Evolutionary conservation across 2,329 filamentous ascomycete genomes (phyloP).

Genomic region (Hymenoscyphus albidus): DNA sequence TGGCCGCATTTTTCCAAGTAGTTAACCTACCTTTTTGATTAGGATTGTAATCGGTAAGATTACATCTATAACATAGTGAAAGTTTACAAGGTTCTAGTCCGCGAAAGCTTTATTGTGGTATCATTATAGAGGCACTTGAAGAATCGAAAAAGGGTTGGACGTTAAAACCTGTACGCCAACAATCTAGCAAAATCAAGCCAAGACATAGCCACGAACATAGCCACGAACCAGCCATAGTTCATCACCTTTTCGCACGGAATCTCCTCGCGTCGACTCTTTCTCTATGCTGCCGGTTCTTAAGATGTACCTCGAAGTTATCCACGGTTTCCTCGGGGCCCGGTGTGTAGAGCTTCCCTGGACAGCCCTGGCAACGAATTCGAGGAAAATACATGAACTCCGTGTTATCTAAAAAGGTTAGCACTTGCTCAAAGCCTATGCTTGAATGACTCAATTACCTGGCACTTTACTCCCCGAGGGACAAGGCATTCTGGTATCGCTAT

Average conservation of each 20-base stretch:
- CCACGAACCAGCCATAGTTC: too few relatives aligned
- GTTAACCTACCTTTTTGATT: too few relatives aligned
- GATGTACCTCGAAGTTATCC: constrained; percentile 87
- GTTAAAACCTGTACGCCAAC: too few relatives aligned
- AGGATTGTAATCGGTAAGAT: too few relatives aligned
- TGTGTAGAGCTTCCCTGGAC: constrained; percentile 89
- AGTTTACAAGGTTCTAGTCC: too few relatives aligned
- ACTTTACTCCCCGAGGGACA: background rate
- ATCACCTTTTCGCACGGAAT: background rate
- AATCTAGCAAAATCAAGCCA: too few relatives aligned
- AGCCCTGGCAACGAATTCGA: constrained; percentile 85
- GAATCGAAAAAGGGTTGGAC: too few relatives aligned
- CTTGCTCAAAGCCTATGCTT: constrained; percentile 57
- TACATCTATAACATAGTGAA: too few relatives aligned
- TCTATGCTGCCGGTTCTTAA: constrained; percentile 78
- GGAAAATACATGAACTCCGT: constrained; percentile 81
- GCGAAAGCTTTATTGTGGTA: too few relatives aligned
- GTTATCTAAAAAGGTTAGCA: constrained; percentile 53
- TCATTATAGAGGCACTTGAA: too few relatives aligned
- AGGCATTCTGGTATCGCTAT: constrained; percentile 37
- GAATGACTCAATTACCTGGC: background rate
- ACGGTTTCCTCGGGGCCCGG: constrained; percentile 80
- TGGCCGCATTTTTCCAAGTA: too few relatives aligned
- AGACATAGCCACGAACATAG: too few relatives aligned
- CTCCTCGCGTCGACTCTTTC: constrained; percentile 55